Conservation (phyloP, 176 grass and related monocot species). For the Bolboschoenus planiculmis region DNA sequence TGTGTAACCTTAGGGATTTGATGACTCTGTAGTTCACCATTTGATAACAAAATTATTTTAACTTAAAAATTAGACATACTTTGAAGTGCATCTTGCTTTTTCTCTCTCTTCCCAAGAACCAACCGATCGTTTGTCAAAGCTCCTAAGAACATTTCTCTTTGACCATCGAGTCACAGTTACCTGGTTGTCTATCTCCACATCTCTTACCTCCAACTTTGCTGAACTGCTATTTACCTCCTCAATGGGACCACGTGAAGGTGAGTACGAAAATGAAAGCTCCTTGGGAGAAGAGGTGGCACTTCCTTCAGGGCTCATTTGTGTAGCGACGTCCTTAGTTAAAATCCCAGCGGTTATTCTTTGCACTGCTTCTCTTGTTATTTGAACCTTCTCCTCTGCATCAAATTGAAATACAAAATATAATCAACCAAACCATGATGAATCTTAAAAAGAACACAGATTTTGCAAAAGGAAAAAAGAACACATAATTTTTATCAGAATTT, state of each 20-base stretch:
- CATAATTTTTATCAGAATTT: background rate
- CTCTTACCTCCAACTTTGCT: slow-evolving; percentile 73
- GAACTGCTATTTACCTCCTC: slow-evolving; percentile 47
- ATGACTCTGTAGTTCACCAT: background rate
- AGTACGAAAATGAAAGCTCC: slow-evolving; percentile 51
- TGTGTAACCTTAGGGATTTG: no score
- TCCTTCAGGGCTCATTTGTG: slow-evolving; percentile 90
- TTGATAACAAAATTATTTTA: background rate
- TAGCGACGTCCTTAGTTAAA: slow-evolving; percentile 76
- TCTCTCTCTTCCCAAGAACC: slow-evolving; percentile 94
- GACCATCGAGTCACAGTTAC: slow-evolving; percentile 92
- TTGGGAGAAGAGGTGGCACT: slow-evolving; percentile 59
- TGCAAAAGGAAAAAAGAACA: background rate
- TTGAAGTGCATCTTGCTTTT: slow-evolving; percentile 54
- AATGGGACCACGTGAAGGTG: slow-evolving; percentile 43
- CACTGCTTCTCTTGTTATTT: slow-evolving; percentile 32
- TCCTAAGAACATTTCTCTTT: slow-evolving; percentile 63
- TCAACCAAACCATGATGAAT: background rate
- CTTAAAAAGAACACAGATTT: background rate
- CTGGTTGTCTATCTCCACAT: slow-evolving; percentile 94
- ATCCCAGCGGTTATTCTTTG: slow-evolving; percentile 46
- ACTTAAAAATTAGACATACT: slow-evolving; percentile 40
- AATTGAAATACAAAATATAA: slow-evolving; percentile 11
- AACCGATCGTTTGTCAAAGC: slow-evolving; percentile 67
- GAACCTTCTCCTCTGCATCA: slow-evolving; percentile 54